Evolutionary conservation across 2,329 filamentous ascomycete species (phyloP).

Genomic region (Xylariaceae sp.): DNA sequence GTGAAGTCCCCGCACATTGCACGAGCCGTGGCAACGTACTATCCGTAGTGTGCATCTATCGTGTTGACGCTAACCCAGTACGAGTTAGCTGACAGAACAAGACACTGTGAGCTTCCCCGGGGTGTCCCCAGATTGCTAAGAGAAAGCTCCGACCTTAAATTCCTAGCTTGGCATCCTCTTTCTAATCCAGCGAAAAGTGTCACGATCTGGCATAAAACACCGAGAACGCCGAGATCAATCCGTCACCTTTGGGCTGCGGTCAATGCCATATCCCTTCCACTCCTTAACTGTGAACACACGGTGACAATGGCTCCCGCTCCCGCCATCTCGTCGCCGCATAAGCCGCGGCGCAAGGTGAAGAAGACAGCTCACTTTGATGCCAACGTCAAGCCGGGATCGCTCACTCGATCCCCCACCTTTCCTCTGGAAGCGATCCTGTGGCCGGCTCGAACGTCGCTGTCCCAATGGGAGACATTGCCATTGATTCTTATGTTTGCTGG

Average conservation of each 20-base stretch:
- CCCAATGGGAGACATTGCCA: slow-evolving; percentile 89
- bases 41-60: background rate
- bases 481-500: slow-evolving; percentile 85
- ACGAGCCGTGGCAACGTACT: background rate
- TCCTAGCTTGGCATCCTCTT: background rate
- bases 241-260: background rate
- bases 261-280: slow-evolving; percentile 18
- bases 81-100: background rate
- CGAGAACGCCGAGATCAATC: background rate
- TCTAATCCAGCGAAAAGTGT: background rate
- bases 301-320: slow-evolving; percentile 45
- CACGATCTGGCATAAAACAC: background rate
- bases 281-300: slow-evolving; percentile 12
- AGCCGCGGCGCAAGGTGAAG: slow-evolving; percentile 54
- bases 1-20: background rate
- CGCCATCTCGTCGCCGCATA: slow-evolving; percentile 49
- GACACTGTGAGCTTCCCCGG: background rate
- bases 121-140: too few relatives aligned
- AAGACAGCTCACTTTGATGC: slow-evolving; percentile 41
- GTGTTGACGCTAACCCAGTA: background rate
- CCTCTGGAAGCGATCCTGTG: slow-evolving; percentile 91
- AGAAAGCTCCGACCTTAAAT: too few relatives aligned
- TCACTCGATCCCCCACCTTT: slow-evolving; percentile 65
- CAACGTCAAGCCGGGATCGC: slow-evolving; percentile 38
- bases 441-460: slow-evolving; percentile 76